Base-by-base conservation (phyloP, 2,329 filamentous ascomycete genomes). In the Chrysosporium keratinophilum region DNA sequence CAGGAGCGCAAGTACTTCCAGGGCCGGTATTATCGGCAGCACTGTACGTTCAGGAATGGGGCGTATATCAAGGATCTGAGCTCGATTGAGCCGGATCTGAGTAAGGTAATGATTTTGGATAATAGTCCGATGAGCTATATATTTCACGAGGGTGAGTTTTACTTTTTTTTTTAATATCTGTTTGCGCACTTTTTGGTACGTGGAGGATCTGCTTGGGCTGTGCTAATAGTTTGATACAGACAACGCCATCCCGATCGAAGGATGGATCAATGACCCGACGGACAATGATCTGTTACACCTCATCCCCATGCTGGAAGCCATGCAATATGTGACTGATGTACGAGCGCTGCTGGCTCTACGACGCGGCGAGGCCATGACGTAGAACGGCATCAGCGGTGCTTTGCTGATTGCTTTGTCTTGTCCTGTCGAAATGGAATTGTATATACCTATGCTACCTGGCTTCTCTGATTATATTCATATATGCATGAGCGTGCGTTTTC, bases 41-140 rank as follows among this genome's bases (percentile, higher is more conserved):
- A 98, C 71, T 98, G 93, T 75, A 97, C 93, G 19, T 89, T 88
- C 66, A 81, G 93, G 52, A 93, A 96, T 63, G 91, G 91, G 48
- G 90, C 91, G 33, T 98, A 96, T 67, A 97, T 98, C 76, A 98
- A 98, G 71, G 93, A 98, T 71, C 76, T 98, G 54, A 93, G 88
- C 68, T 88, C 88, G 54, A 89, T 98, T 41, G 93, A 98, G 76
- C 90, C 93, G 15, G 93, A 98, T 69, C 75, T 98, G 65, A 96
- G 90, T 73, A 94, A 89, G 72, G 93, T 98, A 57, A 95, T 97
- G 86, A 98, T 98, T 68, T 76, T 98, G 70, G 93, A 98, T 74
- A 98, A 98, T 67, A 96, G 89, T 70, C 93, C 93, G 53, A 81
- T 96, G 76, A 96, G 90, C 74, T 98, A 97, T 73, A 87, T 96